These are phyloP conservation scores for Ascoidea asiatica DNA, from an alignment of 805 yeast genomes.

Conservation along the genomic window DNA sequence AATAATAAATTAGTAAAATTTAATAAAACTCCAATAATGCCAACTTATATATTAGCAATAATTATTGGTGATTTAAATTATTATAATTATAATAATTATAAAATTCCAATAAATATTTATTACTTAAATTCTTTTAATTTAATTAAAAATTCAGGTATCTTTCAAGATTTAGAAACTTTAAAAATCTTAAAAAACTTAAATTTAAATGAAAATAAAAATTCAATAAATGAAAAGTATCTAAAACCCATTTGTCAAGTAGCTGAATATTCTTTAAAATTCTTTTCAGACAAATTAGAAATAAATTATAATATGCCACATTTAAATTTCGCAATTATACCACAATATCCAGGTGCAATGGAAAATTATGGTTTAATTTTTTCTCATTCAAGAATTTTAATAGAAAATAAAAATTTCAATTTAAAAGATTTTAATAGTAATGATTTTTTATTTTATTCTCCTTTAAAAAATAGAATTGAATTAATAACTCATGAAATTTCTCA, in stretches of 20 bases:
- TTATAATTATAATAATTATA: conserved; percentile 40
- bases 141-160: conserved; percentile 35
- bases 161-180: conserved; percentile 34
- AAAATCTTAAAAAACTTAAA: conserved; percentile 30
- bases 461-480: conserved; percentile 60
- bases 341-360: conserved; percentile 83
- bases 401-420: background rate
- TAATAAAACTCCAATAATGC: conserved; percentile 59
- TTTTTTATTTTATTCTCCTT: conserved; percentile 36
- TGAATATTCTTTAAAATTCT: conserved; percentile 50
- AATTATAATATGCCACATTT: conserved; percentile 72
- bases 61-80: conserved; percentile 54
- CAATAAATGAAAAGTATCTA: no score
- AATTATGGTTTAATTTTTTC: conserved; percentile 74
- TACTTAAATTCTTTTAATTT: conserved; percentile 55
- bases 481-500: conserved; percentile 82
- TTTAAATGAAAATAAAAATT: conserved; percentile 33
- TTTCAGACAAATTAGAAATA: conserved; percentile 52
- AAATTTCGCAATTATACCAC: conserved; percentile 69
- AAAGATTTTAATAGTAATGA: conserved; percentile 48
- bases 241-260: conserved; percentile 56
- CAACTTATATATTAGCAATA: conserved; percentile 63
- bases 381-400: conserved; percentile 27
- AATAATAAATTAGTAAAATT: conserved; percentile 34
- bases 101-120: conserved; percentile 56